These are phyloP conservation scores for Beauveria australis DNA, from an alignment of 2,329 filamentous ascomycete species.

Conservation along the genomic window DNA sequence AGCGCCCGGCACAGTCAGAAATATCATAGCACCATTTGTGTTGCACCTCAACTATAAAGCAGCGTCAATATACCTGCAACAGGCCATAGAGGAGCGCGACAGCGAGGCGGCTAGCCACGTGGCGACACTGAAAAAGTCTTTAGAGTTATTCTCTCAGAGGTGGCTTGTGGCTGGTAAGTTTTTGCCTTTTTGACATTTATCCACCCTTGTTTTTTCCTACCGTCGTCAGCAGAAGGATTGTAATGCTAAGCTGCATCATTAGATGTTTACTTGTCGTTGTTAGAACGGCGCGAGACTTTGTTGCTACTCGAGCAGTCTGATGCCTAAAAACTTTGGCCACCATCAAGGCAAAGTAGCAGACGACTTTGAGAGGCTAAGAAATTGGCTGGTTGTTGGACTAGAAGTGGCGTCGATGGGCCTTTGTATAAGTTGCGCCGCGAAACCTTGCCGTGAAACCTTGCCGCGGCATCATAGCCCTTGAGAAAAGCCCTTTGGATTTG, in stretches of 20 bases:
- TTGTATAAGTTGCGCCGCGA: too few relatives aligned
- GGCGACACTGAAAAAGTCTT: not conserved
- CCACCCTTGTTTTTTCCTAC: too few relatives aligned
- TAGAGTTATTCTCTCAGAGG: not conserved
- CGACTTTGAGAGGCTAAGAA: not conserved
- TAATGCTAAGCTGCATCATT: not conserved
- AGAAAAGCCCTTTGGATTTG: too few relatives aligned
- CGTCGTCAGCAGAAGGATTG: too few relatives aligned
- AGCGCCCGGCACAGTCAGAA: not conserved
- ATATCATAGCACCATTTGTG: not conserved
- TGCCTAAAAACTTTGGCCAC: not conserved
- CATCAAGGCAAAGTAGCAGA: too few relatives aligned
- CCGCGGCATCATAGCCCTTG: too few relatives aligned
- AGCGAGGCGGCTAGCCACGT: not conserved
- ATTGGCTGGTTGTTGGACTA: too few relatives aligned
- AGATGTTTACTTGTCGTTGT: not conserved
- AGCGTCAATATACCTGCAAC: not conserved
- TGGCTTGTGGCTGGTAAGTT: constrained; percentile 6
- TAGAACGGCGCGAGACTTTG: constrained; percentile 3
- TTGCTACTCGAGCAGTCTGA: not conserved
- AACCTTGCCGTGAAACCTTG: too few relatives aligned
- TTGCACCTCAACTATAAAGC: constrained; percentile 7
- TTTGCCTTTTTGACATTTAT: not conserved
- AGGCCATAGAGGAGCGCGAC: not conserved
- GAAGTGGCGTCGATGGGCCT: too few relatives aligned